Evolutionary conservation across 768 basidiomycete genomes (phyloP).

Genomic region (Kwoniella mangroviensis): DNA sequence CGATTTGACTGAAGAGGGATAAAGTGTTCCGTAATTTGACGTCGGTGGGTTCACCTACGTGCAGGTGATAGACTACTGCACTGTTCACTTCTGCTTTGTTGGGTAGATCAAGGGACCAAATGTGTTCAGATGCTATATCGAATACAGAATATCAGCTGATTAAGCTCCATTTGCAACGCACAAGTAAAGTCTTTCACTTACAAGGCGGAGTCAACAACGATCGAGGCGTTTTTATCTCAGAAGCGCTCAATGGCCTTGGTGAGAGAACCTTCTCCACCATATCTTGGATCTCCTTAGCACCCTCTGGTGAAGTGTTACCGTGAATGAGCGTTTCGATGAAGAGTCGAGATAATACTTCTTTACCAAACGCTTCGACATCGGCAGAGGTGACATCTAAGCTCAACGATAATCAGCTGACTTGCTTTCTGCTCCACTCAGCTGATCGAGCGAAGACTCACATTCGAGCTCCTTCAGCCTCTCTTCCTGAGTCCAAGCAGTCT

Average conservation of each 20-base stretch:
- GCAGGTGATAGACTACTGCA: constrained; percentile 80
- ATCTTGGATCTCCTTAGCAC: constrained; percentile 74
- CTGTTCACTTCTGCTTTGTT: constrained; percentile 89
- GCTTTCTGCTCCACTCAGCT: neutral
- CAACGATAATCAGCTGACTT: constrained; percentile 3
- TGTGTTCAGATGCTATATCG: constrained; percentile 69
- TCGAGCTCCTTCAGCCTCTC: constrained; percentile 76
- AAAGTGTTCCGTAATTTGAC: constrained; percentile 69
- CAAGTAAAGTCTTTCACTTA: constrained; percentile 49
- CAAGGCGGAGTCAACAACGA: constrained; percentile 74
- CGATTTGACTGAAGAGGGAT: constrained; percentile 77
- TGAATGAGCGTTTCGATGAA: constrained; percentile 74
- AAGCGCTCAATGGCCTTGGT: constrained; percentile 64
- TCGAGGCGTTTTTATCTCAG: constrained; percentile 63
- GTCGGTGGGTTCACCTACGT: constrained; percentile 73
- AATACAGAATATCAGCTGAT: constrained; percentile 1
- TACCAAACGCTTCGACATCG: constrained; percentile 70
- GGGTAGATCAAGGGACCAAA: constrained; percentile 70
- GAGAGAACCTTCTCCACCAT: constrained; percentile 71
- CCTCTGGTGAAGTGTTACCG: constrained; percentile 86
- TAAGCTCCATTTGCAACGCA: too few species aligned
- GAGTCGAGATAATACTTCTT: constrained; percentile 67
- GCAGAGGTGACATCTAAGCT: constrained; percentile 70
- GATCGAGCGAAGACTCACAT: constrained; percentile 62
- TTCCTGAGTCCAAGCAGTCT: constrained; percentile 73